Evolutionary conservation across 2,329 filamentous ascomycete species (phyloP).

Genomic region (Colletotrichum viniferum): DNA sequence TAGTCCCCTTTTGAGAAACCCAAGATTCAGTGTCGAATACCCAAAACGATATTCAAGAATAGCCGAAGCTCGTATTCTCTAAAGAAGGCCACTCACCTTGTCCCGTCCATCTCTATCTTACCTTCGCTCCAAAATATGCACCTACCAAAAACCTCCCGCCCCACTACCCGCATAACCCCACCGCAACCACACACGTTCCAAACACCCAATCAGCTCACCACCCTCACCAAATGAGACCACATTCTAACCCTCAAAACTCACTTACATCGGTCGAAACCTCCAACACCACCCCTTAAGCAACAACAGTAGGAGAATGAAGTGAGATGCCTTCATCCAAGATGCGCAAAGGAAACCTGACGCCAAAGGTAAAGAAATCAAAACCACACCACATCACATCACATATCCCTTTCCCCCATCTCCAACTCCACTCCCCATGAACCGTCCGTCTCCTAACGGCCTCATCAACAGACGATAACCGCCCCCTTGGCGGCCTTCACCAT

Average conservation of each 20-base stretch:
- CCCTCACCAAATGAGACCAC: background rate
- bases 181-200: background rate
- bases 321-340: background rate
- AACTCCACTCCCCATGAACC: background rate
- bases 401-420: background rate
- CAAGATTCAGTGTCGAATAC: background rate
- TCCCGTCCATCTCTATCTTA: background rate
- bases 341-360: conserved; percentile 22
- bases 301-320: background rate
- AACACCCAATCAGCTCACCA: conserved; percentile 13
- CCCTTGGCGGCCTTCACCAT: conserved; percentile 59
- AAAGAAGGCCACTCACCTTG: background rate
- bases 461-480: conserved; percentile 48
- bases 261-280: background rate
- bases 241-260: background rate
- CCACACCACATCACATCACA: background rate
- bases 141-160: background rate
- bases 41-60: background rate
- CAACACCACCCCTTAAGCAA: background rate
- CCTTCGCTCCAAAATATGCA: background rate
- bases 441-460: background rate
- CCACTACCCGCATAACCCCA: background rate
- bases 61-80: background rate
- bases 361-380: conserved; percentile 1
- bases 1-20: background rate